Evolutionary conservation across 2,329 filamentous ascomycete genomes (phyloP).

Genomic region (Epichloe elymi): DNA sequence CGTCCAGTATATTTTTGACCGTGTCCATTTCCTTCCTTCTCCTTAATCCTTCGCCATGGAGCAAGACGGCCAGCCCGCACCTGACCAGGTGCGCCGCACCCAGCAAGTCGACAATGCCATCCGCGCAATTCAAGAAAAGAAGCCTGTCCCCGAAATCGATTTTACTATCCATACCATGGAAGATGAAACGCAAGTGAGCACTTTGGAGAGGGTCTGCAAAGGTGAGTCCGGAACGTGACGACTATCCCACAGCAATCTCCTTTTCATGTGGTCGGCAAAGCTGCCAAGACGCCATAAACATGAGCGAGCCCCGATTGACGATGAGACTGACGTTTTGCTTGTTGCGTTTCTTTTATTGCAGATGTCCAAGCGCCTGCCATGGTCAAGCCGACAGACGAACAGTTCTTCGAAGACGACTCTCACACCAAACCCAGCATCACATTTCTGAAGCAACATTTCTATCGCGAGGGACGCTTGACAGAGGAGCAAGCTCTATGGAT

Average conservation of each 20-base stretch:
- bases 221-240: conserved; percentile 41
- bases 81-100: conserved; percentile 34
- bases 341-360: conserved; percentile 24
- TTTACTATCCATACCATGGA: conserved; percentile 98
- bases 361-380: conserved; percentile 97
- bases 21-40: neutral
- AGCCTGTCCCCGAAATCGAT: conserved; percentile 92
- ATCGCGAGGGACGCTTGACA: conserved; percentile 89
- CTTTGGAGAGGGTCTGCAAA: conserved; percentile 93
- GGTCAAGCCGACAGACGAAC: conserved; percentile 79
- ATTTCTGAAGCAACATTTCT: conserved; percentile 97
- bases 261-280: neutral
- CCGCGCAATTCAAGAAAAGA: conserved; percentile 88
- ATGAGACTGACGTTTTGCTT: conserved; percentile 6
- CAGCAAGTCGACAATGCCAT: conserved; percentile 75
- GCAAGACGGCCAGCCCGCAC: conserved; percentile 25
- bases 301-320: neutral
- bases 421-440: conserved; percentile 79
- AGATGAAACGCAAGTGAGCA: conserved; percentile 90
- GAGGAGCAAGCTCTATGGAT: conserved; percentile 98
- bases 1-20: neutral
- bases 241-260: neutral
- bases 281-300: neutral
- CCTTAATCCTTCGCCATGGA: conserved; percentile 28
- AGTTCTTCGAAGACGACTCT: conserved; percentile 83